phyloP scores from a whole-genome alignment of 1,284 basidiomycete species.

The Leccinum fallax region DNA sequence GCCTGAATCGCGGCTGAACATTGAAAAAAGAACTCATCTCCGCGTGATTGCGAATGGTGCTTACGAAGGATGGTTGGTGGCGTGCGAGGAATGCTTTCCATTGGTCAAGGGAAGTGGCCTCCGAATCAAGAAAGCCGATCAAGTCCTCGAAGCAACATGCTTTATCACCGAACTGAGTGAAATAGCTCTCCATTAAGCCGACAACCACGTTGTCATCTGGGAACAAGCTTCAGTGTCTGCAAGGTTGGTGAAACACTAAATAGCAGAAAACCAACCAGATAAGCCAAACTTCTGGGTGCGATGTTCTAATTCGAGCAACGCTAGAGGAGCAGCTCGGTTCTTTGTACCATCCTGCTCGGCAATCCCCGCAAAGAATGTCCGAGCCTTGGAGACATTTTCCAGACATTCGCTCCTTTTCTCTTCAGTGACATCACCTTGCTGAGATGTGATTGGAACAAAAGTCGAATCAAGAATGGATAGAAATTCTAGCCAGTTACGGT shows the following conservation, averaged over 20 bases:
- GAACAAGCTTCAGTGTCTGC: constrained; percentile 10
- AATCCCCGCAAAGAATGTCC: constrained; percentile 57
- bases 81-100: constrained; percentile 62
- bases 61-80: constrained; percentile 51
- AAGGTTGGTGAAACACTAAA: constrained; percentile 2
- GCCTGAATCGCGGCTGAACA: constrained; percentile 39
- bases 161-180: constrained; percentile 75
- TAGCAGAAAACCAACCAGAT: constrained; percentile 42
- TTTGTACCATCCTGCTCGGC: constrained; percentile 63
- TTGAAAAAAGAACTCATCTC: constrained; percentile 17
- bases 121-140: constrained; percentile 58
- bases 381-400: constrained; percentile 47
- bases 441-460: constrained; percentile 48
- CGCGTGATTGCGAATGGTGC: constrained; percentile 27
- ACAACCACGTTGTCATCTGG: constrained; percentile 49
- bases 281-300: constrained; percentile 51
- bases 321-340: constrained; percentile 74
- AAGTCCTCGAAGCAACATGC: constrained; percentile 87
- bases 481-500: constrained; percentile 87
- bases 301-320: constrained; percentile 70
- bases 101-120: constrained; percentile 45
- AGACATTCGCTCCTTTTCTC: constrained; percentile 34
- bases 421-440: constrained; percentile 30
- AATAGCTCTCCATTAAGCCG: constrained; percentile 63
- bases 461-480: constrained; percentile 69